Conservation (phyloP, 768 basidiomycete species). For the Boletus rex-veris region DNA sequence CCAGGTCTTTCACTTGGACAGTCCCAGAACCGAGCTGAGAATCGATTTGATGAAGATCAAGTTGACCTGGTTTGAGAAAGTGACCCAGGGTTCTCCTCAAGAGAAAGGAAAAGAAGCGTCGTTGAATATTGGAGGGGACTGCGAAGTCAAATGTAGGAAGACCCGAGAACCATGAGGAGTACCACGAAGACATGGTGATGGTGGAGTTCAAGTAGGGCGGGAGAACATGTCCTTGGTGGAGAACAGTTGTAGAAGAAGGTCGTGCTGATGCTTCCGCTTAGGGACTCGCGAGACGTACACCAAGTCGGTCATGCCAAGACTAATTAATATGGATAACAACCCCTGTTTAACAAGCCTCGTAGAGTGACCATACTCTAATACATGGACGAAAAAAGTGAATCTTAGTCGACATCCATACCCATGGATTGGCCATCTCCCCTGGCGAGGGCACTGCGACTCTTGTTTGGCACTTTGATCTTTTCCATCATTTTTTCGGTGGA, state of each 20-base stretch:
- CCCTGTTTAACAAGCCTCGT: too few species aligned
- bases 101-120: constrained; percentile 85
- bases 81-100: constrained; percentile 81
- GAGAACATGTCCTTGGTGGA: constrained; percentile 15
- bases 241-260: not conserved
- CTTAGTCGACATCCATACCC: constrained; percentile 83
- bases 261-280: constrained; percentile 3
- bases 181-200: constrained; percentile 50
- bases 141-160: constrained; percentile 64
- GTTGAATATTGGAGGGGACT: constrained; percentile 72
- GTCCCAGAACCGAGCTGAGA: constrained; percentile 90
- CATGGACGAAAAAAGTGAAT: too few species aligned
- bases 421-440: constrained; percentile 83
- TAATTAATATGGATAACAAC: constrained; percentile 20
- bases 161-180: constrained; percentile 48
- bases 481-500: constrained; percentile 56
- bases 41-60: constrained; percentile 83
- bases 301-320: constrained; percentile 6
- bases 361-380: too few species aligned
- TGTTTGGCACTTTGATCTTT: constrained; percentile 72
- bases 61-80: constrained; percentile 83
- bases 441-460: constrained; percentile 68
- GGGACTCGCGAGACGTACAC: not conserved
- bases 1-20: constrained; percentile 80
- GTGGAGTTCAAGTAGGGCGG: constrained; percentile 12